Evolutionary conservation across 2,329 filamentous ascomycete species (phyloP).

Genomic region (Curvularia spicifera): DNA sequence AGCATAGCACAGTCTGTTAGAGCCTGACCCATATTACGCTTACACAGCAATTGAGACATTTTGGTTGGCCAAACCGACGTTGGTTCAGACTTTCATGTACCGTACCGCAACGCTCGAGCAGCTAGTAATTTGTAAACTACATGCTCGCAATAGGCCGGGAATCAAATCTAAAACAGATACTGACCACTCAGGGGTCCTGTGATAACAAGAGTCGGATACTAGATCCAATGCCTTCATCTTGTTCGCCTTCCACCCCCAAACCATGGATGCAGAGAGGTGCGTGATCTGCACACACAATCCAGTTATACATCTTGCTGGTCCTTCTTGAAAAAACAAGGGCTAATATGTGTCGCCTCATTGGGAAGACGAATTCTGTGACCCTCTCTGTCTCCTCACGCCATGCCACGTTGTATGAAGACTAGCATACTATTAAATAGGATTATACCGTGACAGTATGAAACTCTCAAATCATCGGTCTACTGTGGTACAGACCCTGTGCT

Average conservation of each 20-base stretch:
- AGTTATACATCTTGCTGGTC: not conserved
- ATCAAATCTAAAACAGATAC: too few species aligned
- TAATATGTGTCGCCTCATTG: not conserved
- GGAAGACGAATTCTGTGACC: not conserved
- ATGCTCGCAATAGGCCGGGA: not conserved
- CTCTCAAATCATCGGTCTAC: not conserved
- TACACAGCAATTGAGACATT: not conserved
- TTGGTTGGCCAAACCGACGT: not conserved
- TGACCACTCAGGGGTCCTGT: not conserved
- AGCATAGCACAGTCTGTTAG: not conserved
- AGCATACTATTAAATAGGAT: not conserved
- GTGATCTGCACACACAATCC: not conserved
- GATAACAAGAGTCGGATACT: not conserved
- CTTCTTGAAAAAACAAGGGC: not conserved
- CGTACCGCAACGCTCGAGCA: not conserved
- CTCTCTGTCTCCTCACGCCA: not conserved
- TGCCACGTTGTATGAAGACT: not conserved
- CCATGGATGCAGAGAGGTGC: not conserved
- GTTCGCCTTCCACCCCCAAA: not conserved
- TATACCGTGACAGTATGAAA: not conserved
- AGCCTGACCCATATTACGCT: not conserved
- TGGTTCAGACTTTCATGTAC: not conserved
- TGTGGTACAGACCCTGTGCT: not conserved
- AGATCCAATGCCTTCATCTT: slow-evolving; percentile 8
- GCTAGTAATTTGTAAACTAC: not conserved